Base-by-base conservation (phyloP, 2,329 filamentous ascomycete species). In the Plenodomus tracheiphilus region DNA sequence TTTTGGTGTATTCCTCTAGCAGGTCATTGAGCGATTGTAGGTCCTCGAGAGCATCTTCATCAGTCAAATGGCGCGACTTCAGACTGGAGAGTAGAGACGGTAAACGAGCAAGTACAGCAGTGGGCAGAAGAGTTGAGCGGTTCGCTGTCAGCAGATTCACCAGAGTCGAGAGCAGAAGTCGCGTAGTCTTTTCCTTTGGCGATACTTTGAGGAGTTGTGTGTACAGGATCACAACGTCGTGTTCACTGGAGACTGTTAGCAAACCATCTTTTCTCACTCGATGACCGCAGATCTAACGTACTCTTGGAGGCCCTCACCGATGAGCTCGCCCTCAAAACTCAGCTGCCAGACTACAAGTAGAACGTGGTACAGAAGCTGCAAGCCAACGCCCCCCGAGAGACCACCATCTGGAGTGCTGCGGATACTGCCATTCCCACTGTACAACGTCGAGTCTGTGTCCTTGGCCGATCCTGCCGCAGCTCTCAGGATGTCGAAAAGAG, bases 111-210 rank as follows among this genome's bases (percentile, higher is more conserved):
- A 96, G 87, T 18, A 94, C 87, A 1, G 94, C 92, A 2, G 88
- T 87, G 7, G 93, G 92, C 47, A 97, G 85, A 39, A 87, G 77
- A 18, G 77, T 81, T 28, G 72, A 86, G 75, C 70, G 88, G 81
- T 81, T 88, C 77, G 76, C 83, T 73, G 79, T 90, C 32, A 97
- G 84, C 38, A 99, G 85, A 74, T 96, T 97, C 70, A 88, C 83
- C 35, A 99, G 82, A 7, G 93, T 97, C 9, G 91, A 91, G 38
- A 97, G 81, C 39, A 97, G 84, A 45, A 99, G 82, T 22, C 94
- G 86, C 0, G 93, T 97, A 1, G 93, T 97, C 80, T 99, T 99
- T 72, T 97, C 94, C 74, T 99, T 99, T 38, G 93, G 92, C 2
- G 94, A 97, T 36, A 96, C 80, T 46, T 91, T 88, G 46, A 99